These are phyloP conservation scores for Fusarium brachygibbosum DNA, from an alignment of 2,329 filamentous ascomycete genomes.

Conservation along the genomic window DNA sequence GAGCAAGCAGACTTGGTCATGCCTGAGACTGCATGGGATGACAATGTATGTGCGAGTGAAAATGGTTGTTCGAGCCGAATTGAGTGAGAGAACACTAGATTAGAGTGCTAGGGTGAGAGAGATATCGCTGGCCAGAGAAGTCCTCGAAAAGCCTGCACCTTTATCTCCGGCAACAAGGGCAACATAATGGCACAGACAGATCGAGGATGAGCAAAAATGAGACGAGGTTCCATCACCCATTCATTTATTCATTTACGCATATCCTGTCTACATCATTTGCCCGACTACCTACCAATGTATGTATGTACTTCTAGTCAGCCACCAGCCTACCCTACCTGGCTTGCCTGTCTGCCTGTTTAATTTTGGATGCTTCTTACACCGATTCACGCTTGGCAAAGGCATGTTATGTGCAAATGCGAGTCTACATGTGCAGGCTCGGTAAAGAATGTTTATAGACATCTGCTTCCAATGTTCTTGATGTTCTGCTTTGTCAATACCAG, in stretches of 20 bases:
- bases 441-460: background rate
- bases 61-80: slow-evolving; percentile 23
- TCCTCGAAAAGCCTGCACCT: slow-evolving; percentile 18
- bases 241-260: slow-evolving; percentile 6
- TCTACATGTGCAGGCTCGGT: background rate
- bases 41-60: slow-evolving; percentile 5
- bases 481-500: slow-evolving; percentile 5
- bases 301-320: background rate
- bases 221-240: slow-evolving; percentile 6
- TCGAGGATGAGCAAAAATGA: slow-evolving; percentile 15
- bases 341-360: background rate
- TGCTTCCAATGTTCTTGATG: slow-evolving; percentile 8
- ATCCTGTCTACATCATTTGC: slow-evolving; percentile 7
- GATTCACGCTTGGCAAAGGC: slow-evolving; percentile 7
- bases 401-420: background rate
- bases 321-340: background rate
- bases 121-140: slow-evolving; percentile 22
- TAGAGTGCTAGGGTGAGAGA: slow-evolving; percentile 4
- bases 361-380: slow-evolving; percentile 21
- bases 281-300: background rate
- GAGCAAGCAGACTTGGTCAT: slow-evolving; percentile 9
- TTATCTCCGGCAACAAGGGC: slow-evolving; percentile 14
- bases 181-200: slow-evolving; percentile 19
- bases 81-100: background rate
- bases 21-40: slow-evolving; percentile 15